Base-by-base conservation (phyloP, 768 basidiomycete genomes). In the Rhodotorula babjevae region DNA sequence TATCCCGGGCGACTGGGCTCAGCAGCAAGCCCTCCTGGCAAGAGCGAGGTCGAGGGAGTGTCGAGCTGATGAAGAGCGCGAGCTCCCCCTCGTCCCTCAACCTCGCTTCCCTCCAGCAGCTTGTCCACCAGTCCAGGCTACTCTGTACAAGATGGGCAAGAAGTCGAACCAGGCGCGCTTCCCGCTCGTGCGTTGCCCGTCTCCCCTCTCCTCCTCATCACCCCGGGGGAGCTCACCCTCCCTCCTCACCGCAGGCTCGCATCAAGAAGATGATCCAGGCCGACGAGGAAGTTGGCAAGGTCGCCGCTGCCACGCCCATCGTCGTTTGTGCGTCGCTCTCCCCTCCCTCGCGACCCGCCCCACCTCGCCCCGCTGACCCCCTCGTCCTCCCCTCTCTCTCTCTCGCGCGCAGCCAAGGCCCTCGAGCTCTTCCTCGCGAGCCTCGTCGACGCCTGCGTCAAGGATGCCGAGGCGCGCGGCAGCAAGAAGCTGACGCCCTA, bases 261-360 rank as follows among this genome's bases (percentile, higher is more conserved):
- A 98, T 98, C 84, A 98, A 97, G 86, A 91, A 92, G 84, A 96
- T 97, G 67, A 98, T 98, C 92, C 95, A 98, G 84, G 93, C 93
- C 80, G 95, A 98, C 79, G 95, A 98, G 80, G 95, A 98, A 80
- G 95, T 98, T 29, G 95, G 95, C 69, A 98, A 98, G 81, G 92
- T 98, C 46, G 93, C 95, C 5, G 92, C 93, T 80, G 93, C 92
- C 40, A 95, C 94, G 9, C 95, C 95, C 1, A 86, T 97, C 71
- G 91, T 97, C 69, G 96, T 98, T 78, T 98, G 95, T 96, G 79
- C 81, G 92, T 86, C 44, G 47, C 49, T 29, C 4, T 42, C 15
- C 44, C 18, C 59, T 42, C 23, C 69, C 50, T 27, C 27, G 8
- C 36, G 31, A 25, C 60, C 29, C 52, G 36, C 50, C 69, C 61